Base-by-base conservation (phyloP, 345 rosid species). In the Laguncularia racemosa region DNA sequence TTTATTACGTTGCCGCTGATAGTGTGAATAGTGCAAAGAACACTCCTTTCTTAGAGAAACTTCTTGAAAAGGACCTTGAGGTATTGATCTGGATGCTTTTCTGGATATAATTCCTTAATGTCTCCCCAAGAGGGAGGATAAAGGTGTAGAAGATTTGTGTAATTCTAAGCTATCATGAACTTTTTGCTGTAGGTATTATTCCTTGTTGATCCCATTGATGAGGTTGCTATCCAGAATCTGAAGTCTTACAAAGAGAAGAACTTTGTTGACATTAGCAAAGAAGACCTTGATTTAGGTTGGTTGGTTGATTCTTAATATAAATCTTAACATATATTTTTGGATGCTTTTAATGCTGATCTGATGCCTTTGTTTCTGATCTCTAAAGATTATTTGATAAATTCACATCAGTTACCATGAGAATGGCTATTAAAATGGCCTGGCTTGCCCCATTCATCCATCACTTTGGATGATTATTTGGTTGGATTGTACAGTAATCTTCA, bases 201-300 rank as follows among this genome's bases (percentile, higher is more conserved):
- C 67, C 62, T 93, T 67, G 95, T 93, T 16, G 97, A 93, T 70
- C 92, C 99, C 55, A 89, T 93, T 14, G 97, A 93, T 54, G 99
- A 93, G 74, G 80, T 93, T 66, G 95, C 99, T 10, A 59, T 93
- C 71, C 97, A 93, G 75, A 89, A 75, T 66, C 73, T 93, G 67
- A 87, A 89, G 68, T 75, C 91, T 38, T 93, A 87, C 83, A 89
- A 93, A 80, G 96, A 93, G 64, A 93, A 89, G 81, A 81, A 87
- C 56, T 93, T 93, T 73, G 73, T 93, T 26, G 99, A 93, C 71
- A 87, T 93, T 67, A 87, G 92, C 91, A 93, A 89, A 81, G 99
- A 93, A 74, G 99, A 93, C 73, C 76, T 93, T 68, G 97, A 93
- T 72, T 53, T 93, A 71, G 97, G 99, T 82, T 67, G 21, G 89